phyloP scores from a whole-genome alignment of 2,329 filamentous ascomycete genomes.

The Claviceps sorghi region DNA sequence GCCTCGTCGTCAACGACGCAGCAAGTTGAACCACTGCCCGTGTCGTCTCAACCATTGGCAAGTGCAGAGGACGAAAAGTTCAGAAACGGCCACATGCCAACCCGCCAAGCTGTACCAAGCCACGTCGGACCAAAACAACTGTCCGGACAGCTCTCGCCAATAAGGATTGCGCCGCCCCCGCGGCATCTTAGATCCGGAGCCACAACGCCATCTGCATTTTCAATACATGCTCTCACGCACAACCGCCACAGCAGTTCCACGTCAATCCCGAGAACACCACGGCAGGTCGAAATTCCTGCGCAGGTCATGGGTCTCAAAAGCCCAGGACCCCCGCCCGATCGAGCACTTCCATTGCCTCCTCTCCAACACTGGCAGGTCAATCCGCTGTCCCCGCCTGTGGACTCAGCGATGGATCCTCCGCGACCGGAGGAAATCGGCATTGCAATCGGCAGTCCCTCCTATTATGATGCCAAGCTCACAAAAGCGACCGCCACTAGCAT shows the following conservation, averaged over 20 bases:
- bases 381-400: slow-evolving; percentile 1
- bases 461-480: background rate
- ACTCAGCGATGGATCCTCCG: background rate
- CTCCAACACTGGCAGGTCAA: slow-evolving; percentile 1
- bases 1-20: background rate
- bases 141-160: background rate
- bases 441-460: slow-evolving; percentile 2
- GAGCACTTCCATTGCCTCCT: slow-evolving; percentile 22
- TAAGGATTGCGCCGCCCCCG: background rate
- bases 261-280: slow-evolving; percentile 4
- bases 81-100: background rate
- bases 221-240: background rate
- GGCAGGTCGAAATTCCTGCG: background rate
- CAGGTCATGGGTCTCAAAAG: slow-evolving; percentile 13
- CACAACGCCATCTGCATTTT: background rate
- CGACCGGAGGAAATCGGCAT: slow-evolving; percentile 1
- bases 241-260: background rate
- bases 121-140: background rate
- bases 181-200: background rate
- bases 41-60: background rate
- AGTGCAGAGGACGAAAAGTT: background rate
- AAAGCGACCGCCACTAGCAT: slow-evolving; percentile 9
- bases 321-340: slow-evolving; percentile 29
- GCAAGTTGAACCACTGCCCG: background rate
- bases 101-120: background rate